Percentiles rank a stretch among this genome's conserved stretches.
phyloP scores from a whole-genome alignment of 2,329 filamentous ascomycete species.

The Fusarium papillatum region DNA sequence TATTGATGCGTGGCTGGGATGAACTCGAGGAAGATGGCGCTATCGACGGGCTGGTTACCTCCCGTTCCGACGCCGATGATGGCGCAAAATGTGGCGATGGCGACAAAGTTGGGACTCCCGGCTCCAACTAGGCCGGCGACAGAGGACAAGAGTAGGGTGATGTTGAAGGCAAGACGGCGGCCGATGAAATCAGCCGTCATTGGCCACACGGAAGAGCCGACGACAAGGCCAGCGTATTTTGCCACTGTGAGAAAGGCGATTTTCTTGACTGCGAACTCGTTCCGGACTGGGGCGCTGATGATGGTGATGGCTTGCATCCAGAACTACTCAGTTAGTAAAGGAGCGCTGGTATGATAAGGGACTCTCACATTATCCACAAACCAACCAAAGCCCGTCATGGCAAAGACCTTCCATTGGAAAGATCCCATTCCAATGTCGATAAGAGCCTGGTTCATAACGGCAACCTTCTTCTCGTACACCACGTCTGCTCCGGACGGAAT shows the following conservation, averaged over 20 bases:
- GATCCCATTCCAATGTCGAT: conserved; percentile 41
- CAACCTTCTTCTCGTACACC: conserved; percentile 38
- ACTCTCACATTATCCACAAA: conserved; percentile 39
- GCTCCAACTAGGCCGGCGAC: conserved; percentile 72
- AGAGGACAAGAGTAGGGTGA: conserved; percentile 57
- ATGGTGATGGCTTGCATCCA: conserved; percentile 53
- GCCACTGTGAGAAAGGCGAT: conserved; percentile 51
- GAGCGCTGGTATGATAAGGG: neutral
- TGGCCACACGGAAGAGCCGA: conserved; percentile 62
- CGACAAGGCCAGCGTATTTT: conserved; percentile 57
- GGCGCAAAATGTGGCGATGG: conserved; percentile 68
- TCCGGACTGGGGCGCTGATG: conserved; percentile 47
- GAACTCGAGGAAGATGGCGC: conserved; percentile 63
- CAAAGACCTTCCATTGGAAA: conserved; percentile 33
- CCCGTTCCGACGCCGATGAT: conserved; percentile 57
- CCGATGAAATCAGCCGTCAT: conserved; percentile 56
- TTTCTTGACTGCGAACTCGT: conserved; percentile 50
- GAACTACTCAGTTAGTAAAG: conserved; percentile 32
- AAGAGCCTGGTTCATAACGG: conserved; percentile 41
- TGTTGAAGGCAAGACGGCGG: conserved; percentile 59
- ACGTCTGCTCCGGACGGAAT: conserved; percentile 25
- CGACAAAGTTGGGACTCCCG: conserved; percentile 69
- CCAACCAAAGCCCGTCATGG: conserved; percentile 44
- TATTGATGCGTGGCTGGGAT: conserved; percentile 58
- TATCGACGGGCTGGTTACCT: conserved; percentile 62